phyloP scores from a whole-genome alignment of 2,329 filamentous ascomycete species.

The Cladosporium cucumerinum region DNA sequence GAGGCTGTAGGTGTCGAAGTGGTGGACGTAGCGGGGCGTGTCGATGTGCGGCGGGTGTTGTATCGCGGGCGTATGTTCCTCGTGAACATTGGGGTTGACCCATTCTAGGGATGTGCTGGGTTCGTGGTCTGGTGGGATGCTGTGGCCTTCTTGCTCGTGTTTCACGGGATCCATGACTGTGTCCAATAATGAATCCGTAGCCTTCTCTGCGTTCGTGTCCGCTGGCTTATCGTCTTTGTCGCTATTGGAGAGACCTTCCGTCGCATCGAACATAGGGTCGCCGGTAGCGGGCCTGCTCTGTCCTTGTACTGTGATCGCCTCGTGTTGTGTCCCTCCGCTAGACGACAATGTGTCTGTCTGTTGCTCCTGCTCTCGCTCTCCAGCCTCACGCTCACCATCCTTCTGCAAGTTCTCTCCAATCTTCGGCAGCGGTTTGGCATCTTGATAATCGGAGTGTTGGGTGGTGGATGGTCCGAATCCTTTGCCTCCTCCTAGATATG shows the following conservation, averaged over 20 bases:
- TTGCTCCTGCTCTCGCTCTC: constrained; percentile 15
- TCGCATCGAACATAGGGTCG: constrained; percentile 26
- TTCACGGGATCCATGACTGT: constrained; percentile 27
- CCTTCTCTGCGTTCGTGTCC: constrained; percentile 7
- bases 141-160: constrained; percentile 24
- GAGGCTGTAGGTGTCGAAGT: constrained; percentile 91
- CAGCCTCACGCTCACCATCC: constrained; percentile 28
- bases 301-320: constrained; percentile 4
- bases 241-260: constrained; percentile 12
- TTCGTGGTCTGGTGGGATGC: constrained; percentile 16
- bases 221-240: constrained; percentile 17
- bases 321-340: not conserved
- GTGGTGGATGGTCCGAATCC: constrained; percentile 21
- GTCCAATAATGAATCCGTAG: constrained; percentile 29
- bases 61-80: constrained; percentile 52
- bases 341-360: constrained; percentile 7
- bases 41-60: constrained; percentile 54
- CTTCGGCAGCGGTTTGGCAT: constrained; percentile 28
- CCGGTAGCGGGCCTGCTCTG: constrained; percentile 2
- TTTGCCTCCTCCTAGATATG: constrained; percentile 35
- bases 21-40: constrained; percentile 80
- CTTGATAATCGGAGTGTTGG: not conserved
- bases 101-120: constrained; percentile 25
- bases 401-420: constrained; percentile 32
- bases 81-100: constrained; percentile 24